These are phyloP conservation scores for Quercus suber DNA, from an alignment of 306 rosid species.

Conservation along the genomic window DNA sequence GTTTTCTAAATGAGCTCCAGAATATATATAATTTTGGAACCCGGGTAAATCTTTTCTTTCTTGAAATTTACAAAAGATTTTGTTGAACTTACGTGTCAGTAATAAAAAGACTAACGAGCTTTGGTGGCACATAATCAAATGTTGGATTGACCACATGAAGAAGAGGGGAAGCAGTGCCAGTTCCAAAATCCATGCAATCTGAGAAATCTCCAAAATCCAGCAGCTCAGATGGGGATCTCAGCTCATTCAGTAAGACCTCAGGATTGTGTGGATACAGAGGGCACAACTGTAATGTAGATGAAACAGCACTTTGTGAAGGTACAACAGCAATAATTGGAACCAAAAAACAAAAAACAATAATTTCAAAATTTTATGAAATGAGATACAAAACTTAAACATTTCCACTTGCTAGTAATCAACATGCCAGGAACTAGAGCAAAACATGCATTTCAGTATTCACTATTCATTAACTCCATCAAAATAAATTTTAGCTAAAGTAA, in stretches of 20 bases:
- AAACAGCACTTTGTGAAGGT: constrained; percentile 25
- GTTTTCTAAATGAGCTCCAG: neutral
- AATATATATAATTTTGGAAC: neutral
- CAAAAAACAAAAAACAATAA: neutral
- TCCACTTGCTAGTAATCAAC: neutral
- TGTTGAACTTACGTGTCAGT: constrained; percentile 90
- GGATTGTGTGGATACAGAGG: constrained; percentile 99
- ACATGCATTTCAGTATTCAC: neutral
- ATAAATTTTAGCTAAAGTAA: neutral
- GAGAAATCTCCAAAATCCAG: constrained; percentile 98
- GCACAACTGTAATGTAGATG: constrained; percentile 62
- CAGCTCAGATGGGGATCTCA: constrained; percentile 96
- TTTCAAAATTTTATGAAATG: neutral
- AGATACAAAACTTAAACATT: neutral
- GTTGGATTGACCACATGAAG: constrained; percentile 90
- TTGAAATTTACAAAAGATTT: neutral
- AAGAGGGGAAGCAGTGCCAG: constrained; percentile 65
- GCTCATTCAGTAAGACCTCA: constrained; percentile 76
- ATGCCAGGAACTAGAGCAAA: neutral
- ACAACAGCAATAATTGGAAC: constrained; percentile 6
- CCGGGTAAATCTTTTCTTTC: neutral
- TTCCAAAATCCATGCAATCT: constrained; percentile 84
- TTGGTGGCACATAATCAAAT: constrained; percentile 93
- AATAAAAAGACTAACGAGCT: constrained; percentile 83
- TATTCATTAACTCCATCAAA: neutral